Conservation (phyloP, 2,329 filamentous ascomycete genomes). For the Drechslerella dactyloides region DNA sequence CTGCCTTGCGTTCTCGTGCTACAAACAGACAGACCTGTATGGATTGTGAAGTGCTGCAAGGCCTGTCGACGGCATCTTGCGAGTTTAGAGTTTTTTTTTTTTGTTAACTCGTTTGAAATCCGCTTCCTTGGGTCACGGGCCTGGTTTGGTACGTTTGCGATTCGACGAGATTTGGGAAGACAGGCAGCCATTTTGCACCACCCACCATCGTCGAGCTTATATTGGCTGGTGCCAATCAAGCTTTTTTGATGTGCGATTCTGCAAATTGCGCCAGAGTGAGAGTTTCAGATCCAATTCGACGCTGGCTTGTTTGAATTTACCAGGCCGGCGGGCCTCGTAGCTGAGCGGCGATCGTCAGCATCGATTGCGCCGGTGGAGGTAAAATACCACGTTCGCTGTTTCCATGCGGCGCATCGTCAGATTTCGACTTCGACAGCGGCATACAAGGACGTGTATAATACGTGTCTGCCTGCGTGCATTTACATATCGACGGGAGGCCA, state of each 20-base stretch:
- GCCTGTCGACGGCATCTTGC: too few species aligned
- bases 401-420: too few species aligned
- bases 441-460: background rate
- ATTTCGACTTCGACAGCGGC: too few species aligned
- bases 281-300: background rate
- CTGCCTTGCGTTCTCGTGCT: background rate
- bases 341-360: background rate
- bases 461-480: slow-evolving; percentile 4
- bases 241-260: too few species aligned
- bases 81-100: background rate
- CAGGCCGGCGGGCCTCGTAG: background rate
- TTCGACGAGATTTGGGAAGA: background rate
- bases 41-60: too few species aligned
- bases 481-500: background rate
- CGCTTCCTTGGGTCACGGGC: slow-evolving; percentile 2
- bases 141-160: background rate
- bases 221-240: too few species aligned
- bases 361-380: background rate
- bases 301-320: background rate
- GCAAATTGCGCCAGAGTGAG: background rate
- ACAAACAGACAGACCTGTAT: too few species aligned
- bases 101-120: slow-evolving; percentile 6
- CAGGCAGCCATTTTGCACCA: too few species aligned
- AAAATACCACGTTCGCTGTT: too few species aligned
- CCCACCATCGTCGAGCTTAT: too few species aligned